Conservation (phyloP, 2,329 filamentous ascomycete species). For the Thielaviopsis musarum region DNA sequence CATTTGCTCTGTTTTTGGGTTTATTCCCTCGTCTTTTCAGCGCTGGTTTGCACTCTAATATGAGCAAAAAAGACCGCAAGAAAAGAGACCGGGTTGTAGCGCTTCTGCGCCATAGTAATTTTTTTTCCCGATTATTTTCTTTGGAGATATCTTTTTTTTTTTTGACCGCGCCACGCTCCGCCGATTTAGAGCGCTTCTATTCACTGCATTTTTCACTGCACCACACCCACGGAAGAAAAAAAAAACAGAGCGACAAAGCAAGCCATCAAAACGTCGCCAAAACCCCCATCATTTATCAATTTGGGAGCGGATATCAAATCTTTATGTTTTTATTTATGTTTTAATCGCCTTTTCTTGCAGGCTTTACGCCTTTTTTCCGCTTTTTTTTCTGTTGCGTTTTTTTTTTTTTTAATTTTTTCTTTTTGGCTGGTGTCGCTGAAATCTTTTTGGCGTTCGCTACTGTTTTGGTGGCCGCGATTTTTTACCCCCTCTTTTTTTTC, state of each 20-base stretch:
- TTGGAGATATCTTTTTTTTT: not conserved
- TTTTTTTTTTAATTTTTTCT: constrained; percentile 46
- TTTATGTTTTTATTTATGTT: constrained; percentile 12
- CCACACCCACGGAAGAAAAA: not conserved
- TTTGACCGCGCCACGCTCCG: too few relatives aligned
- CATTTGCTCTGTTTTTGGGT: too few relatives aligned
- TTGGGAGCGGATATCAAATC: constrained; percentile 1
- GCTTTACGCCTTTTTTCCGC: constrained; percentile 30
- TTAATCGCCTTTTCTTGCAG: constrained; percentile 7
- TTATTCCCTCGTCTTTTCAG: too few relatives aligned
- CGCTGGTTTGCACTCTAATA: too few relatives aligned
- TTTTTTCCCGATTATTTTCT: not conserved
- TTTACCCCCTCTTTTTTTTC: constrained; percentile 16
- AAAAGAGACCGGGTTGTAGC: too few relatives aligned
- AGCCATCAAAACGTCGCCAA: constrained; percentile 3
- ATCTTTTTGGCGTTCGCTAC: constrained; percentile 12
- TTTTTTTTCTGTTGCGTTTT: constrained; percentile 31
- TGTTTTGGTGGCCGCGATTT: constrained; percentile 19
- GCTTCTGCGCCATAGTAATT: too few relatives aligned
- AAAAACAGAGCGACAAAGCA: not conserved
- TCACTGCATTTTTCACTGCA: constrained; percentile 3
- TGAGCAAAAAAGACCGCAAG: too few relatives aligned
- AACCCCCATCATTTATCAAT: constrained; percentile 2
- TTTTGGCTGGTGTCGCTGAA: constrained; percentile 31
- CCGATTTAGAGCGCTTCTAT: too few relatives aligned